Percentiles rank a stretch among this genome's conserved stretches.
These are phyloP conservation scores for Triglochin maritima DNA, from an alignment of 106 monocot genomes.

Conservation along the genomic window DNA sequence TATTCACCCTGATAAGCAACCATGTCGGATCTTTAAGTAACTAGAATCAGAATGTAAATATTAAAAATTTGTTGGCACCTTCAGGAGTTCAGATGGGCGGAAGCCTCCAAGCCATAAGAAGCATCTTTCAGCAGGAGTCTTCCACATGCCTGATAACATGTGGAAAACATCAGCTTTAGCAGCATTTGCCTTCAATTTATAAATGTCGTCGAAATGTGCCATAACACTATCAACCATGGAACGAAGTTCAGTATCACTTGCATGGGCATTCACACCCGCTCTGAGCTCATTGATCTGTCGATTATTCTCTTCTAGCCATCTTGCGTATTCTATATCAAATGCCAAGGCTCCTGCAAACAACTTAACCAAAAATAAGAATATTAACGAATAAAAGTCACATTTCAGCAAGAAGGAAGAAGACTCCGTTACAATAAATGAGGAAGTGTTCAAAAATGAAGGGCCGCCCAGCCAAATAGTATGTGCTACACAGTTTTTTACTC, in stretches of 20 bases:
- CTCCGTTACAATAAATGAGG: too few relatives aligned
- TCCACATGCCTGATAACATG: constrained; percentile 82
- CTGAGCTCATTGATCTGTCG: constrained; percentile 49
- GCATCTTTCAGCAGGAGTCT: constrained; percentile 78
- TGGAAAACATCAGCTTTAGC: constrained; percentile 85
- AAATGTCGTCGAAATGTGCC: constrained; percentile 59
- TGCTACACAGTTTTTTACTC: too few relatives aligned
- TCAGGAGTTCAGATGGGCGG: constrained; percentile 75
- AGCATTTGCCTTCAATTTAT: constrained; percentile 50
- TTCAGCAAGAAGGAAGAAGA: background rate
- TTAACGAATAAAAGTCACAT: background rate
- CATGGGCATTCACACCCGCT: constrained; percentile 45
- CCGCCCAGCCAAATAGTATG: too few relatives aligned
- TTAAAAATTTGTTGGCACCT: constrained; percentile 19
- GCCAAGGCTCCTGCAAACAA: constrained; percentile 51
- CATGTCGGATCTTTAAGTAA: too few relatives aligned
- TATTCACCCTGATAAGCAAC: background rate
- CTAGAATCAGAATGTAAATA: background rate
- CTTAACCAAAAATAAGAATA: constrained; percentile 1
- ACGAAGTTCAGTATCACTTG: constrained; percentile 52
- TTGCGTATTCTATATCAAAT: constrained; percentile 77
- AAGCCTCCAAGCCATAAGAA: constrained; percentile 86
- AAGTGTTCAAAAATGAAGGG: background rate
- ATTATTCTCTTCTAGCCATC: constrained; percentile 81
- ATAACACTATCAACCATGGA: constrained; percentile 48